phyloP scores from a whole-genome alignment of 768 basidiomycete species.

The Ramaria rubella region DNA sequence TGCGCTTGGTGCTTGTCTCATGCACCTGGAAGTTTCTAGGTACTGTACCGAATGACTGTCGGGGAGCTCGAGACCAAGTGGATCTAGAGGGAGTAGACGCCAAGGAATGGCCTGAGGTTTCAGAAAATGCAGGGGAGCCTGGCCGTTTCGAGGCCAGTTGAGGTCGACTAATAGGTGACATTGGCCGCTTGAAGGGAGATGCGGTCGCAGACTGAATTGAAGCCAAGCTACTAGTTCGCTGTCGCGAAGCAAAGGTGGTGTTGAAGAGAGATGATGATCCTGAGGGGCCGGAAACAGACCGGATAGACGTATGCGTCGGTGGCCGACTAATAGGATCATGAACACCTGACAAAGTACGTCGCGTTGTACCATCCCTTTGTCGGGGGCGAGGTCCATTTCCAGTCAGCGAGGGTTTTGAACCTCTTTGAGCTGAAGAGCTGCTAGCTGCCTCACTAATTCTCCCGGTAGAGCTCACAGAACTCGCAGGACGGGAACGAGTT shows the following conservation, averaged over 20 bases:
- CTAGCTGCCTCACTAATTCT: slow-evolving; percentile 45
- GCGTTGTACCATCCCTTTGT: slow-evolving; percentile 22
- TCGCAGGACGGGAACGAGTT: slow-evolving; percentile 57
- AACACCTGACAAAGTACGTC: slow-evolving; percentile 44
- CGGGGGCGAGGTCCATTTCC: background rate
- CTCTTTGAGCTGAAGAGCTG: slow-evolving; percentile 14
- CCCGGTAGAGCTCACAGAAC: slow-evolving; percentile 53
- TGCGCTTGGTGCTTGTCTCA: slow-evolving; percentile 32
- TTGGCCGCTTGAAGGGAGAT: slow-evolving; percentile 28
- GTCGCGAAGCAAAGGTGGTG: slow-evolving; percentile 79
- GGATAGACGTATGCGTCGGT: slow-evolving; percentile 49
- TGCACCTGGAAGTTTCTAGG: background rate
- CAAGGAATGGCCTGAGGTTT: slow-evolving; percentile 46
- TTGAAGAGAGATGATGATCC: slow-evolving; percentile 39
- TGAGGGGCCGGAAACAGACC: slow-evolving; percentile 67
- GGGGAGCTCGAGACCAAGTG: slow-evolving; percentile 63
- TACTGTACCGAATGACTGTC: slow-evolving; percentile 27
- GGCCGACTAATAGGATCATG: slow-evolving; percentile 13
- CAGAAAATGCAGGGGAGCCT: slow-evolving; percentile 59
- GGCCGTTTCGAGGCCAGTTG: slow-evolving; percentile 32
- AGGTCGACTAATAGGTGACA: slow-evolving; percentile 26
- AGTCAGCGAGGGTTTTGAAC: slow-evolving; percentile 7
- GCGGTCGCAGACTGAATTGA: slow-evolving; percentile 36
- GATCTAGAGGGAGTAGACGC: slow-evolving; percentile 40
- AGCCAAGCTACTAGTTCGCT: slow-evolving; percentile 63